Conservation (phyloP, 2,329 filamentous ascomycete genomes). For the Didymella exigua region DNA sequence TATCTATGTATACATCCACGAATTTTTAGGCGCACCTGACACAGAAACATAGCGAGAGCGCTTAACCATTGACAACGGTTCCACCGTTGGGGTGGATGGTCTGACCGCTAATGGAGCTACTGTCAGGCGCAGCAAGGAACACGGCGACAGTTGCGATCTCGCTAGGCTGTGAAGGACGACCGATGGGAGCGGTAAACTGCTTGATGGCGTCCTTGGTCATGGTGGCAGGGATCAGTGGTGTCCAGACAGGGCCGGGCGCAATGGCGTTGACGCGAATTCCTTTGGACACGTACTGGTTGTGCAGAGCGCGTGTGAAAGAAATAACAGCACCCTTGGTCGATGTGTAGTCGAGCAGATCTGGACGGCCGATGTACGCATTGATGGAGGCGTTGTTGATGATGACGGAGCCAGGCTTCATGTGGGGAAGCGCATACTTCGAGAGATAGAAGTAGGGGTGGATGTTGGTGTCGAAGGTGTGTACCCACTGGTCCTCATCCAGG, state of each 20-base stretch:
- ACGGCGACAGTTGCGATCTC: slow-evolving; percentile 84
- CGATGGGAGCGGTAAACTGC: slow-evolving; percentile 75
- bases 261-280: slow-evolving; percentile 80
- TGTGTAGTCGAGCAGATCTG: slow-evolving; percentile 82
- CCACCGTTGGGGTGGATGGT: slow-evolving; percentile 64
- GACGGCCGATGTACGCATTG: slow-evolving; percentile 81
- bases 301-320: slow-evolving; percentile 77
- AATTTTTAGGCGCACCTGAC: slow-evolving; percentile 5
- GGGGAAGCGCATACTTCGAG: slow-evolving; percentile 74
- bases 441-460: slow-evolving; percentile 84
- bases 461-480: slow-evolving; percentile 80
- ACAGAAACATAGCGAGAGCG: background rate
- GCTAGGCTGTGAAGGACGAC: slow-evolving; percentile 76
- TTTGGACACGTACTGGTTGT: slow-evolving; percentile 73
- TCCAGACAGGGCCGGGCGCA: slow-evolving; percentile 69
- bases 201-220: slow-evolving; percentile 66
- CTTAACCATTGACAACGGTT: slow-evolving; percentile 42
- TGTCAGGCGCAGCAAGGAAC: slow-evolving; percentile 77
- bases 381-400: slow-evolving; percentile 89
- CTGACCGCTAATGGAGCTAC: slow-evolving; percentile 76
- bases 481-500: slow-evolving; percentile 78
- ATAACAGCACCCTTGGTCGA: slow-evolving; percentile 79
- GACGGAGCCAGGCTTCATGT: slow-evolving; percentile 74
- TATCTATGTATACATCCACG: slow-evolving; percentile 10
- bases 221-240: slow-evolving; percentile 50